phyloP scores from a whole-genome alignment of 2,329 filamentous ascomycete genomes.

The Monosporascus cannonballus region DNA sequence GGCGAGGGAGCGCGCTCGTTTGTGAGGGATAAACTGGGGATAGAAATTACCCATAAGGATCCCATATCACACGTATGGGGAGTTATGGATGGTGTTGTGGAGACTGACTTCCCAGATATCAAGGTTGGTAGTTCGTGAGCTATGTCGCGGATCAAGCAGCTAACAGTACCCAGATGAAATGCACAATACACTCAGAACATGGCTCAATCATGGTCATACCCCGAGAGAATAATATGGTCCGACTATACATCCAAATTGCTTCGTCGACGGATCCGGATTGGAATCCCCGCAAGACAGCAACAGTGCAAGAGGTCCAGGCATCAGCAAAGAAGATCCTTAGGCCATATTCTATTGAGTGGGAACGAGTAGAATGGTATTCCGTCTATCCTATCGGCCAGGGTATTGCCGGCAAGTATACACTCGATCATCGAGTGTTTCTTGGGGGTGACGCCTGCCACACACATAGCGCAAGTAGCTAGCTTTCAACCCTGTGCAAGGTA shows the following conservation, averaged over 20 bases:
- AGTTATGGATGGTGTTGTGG: conserved; percentile 67
- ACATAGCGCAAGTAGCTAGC: conserved; percentile 53
- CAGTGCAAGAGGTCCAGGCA: conserved; percentile 56
- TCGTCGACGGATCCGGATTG: conserved; percentile 56
- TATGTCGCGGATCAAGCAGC: neutral
- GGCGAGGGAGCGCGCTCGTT: conserved; percentile 66
- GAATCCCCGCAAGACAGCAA: conserved; percentile 57
- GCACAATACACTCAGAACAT: conserved; percentile 66
- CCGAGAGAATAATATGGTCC: conserved; percentile 61
- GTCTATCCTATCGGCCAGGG: conserved; percentile 74
- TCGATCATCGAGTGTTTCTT: conserved; percentile 65
- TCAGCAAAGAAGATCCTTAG: conserved; percentile 59
- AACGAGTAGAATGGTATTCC: conserved; percentile 66
- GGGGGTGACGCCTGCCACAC: conserved; percentile 76
- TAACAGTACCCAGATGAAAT: conserved; percentile 60
- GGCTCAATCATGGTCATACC: conserved; percentile 79
- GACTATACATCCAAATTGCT: conserved; percentile 63
- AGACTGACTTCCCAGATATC: conserved; percentile 72
- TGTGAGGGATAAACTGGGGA: conserved; percentile 57
- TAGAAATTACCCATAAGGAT: conserved; percentile 66
- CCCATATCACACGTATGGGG: conserved; percentile 69
- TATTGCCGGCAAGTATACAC: conserved; percentile 60
- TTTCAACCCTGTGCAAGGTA: neutral
- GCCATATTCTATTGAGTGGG: conserved; percentile 63
- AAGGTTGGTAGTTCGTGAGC: conserved; percentile 40